A percentile compares a stretch with the other conserved stretches of the same genome.
These are phyloP conservation scores for Pythium apleroticum DNA, from an alignment of 352 stramenopile genomes.

Conservation along the genomic window DNA sequence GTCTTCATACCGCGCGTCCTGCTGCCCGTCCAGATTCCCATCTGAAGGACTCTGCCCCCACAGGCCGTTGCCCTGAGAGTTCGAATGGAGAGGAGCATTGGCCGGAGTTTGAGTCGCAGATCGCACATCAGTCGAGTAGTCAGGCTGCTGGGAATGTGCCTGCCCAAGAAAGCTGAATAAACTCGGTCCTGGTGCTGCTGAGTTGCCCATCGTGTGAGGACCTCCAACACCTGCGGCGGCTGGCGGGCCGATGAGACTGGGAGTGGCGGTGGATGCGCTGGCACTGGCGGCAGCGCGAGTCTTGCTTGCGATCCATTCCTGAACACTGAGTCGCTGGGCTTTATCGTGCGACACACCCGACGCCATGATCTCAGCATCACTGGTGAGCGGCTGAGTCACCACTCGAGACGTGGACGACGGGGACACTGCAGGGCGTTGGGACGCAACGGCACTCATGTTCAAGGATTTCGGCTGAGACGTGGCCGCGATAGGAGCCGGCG, in stretches of 20 bases:
- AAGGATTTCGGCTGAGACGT: neutral
- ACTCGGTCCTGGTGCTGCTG: neutral
- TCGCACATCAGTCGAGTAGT: neutral
- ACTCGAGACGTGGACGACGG: neutral
- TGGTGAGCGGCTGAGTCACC: slow-evolving; percentile 33
- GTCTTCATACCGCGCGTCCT: slow-evolving; percentile 1
- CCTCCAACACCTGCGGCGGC: neutral
- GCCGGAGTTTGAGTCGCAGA: neutral
- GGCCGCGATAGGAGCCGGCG: neutral
- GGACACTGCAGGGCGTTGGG: neutral
- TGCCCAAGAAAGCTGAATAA: slow-evolving; percentile 1
- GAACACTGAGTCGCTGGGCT: slow-evolving; percentile 56
- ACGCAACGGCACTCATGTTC: neutral
- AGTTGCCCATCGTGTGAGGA: neutral
- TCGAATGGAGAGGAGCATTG: neutral
- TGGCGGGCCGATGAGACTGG: neutral
- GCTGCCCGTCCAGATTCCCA: neutral
- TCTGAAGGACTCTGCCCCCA: neutral
- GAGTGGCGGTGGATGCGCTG: neutral
- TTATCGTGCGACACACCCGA: slow-evolving; percentile 73
- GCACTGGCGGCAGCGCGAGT: slow-evolving; percentile 21
- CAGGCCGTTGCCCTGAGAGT: neutral
- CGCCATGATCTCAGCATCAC: slow-evolving; percentile 47
- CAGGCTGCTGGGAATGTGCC: neutral
- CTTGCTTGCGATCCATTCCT: slow-evolving; percentile 78